A percentile compares a stretch with the other conserved stretches of the same genome.
These are phyloP conservation scores for Hericium coralloides DNA, from an alignment of 768 basidiomycete species.

Conservation along the genomic window DNA sequence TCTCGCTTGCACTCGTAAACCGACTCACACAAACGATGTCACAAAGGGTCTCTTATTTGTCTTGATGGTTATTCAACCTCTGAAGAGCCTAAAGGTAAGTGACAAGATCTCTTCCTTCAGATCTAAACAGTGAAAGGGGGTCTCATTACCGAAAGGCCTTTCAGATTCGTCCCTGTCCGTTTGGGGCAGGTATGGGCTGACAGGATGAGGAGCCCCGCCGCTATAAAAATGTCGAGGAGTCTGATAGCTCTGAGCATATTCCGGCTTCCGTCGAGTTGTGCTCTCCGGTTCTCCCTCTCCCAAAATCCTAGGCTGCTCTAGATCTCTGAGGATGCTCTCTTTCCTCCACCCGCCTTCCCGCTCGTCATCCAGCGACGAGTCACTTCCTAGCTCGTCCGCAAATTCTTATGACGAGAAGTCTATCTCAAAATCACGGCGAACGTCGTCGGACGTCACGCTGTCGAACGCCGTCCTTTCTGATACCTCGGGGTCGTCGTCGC, in stretches of 20 bases:
- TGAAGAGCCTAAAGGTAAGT: conserved; percentile 3
- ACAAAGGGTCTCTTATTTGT: conserved; percentile 1
- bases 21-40: conserved; percentile 1
- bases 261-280: neutral
- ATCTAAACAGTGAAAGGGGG: neutral
- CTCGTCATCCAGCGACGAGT: conserved; percentile 1
- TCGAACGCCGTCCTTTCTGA: neutral
- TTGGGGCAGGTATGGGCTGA: neutral
- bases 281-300: neutral
- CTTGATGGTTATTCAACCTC: neutral
- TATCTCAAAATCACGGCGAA: conserved; percentile 5
- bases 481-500: neutral
- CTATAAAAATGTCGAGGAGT: neutral
- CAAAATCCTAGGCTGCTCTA: neutral
- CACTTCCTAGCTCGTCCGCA: neutral
- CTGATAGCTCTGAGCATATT: neutral
- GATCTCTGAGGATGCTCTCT: conserved; percentile 1
- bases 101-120: neutral
- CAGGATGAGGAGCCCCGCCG: neutral
- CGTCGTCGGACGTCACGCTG: conserved; percentile 1
- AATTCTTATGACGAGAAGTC: conserved; percentile 4
- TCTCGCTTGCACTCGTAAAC: neutral
- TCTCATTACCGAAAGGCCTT: neutral
- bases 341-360: conserved; percentile 8
- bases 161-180: neutral